A percentile compares a stretch with the other conserved stretches of the same genome.
phyloP scores from a whole-genome alignment of 306 rosid genomes.

The Inga oerstediana region DNA sequence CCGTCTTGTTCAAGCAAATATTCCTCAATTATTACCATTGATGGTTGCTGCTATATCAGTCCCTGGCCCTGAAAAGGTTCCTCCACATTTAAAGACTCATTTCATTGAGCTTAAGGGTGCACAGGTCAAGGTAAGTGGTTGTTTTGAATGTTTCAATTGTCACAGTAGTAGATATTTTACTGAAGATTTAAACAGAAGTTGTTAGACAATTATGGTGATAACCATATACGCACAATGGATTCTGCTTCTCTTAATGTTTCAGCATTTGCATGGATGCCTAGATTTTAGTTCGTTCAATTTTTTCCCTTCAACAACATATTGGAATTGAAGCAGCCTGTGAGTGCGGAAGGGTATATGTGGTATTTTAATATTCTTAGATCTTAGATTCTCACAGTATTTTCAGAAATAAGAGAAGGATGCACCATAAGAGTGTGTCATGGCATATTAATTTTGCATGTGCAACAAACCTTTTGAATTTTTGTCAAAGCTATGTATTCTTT shows the following conservation, averaged over 20 bases:
- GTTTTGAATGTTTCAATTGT: slow-evolving; percentile 19
- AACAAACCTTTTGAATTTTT: not conserved
- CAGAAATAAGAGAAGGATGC: not conserved
- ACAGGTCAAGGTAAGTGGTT: slow-evolving; percentile 82
- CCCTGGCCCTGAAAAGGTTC: slow-evolving; percentile 95
- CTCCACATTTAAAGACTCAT: slow-evolving; percentile 73
- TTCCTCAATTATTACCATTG: slow-evolving; percentile 89
- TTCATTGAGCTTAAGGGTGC: slow-evolving; percentile 96
- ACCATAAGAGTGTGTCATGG: not conserved
- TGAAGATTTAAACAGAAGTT: not conserved
- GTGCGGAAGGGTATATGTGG: slow-evolving; percentile 10
- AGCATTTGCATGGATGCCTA: not conserved
- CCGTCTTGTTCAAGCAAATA: slow-evolving; percentile 93
- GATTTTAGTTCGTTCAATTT: not conserved
- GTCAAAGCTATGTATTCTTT: not conserved
- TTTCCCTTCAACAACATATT: slow-evolving; percentile 13
- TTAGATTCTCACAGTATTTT: not conserved
- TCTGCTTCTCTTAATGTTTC: slow-evolving; percentile 6
- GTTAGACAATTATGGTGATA: not conserved
- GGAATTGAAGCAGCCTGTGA: not conserved
- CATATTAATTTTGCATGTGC: not conserved
- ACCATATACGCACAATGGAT: too few relatives aligned
- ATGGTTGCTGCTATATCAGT: slow-evolving; percentile 99
- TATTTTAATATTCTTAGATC: not conserved
- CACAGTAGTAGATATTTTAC: slow-evolving; percentile 4